Base-by-base conservation (phyloP, 2,329 filamentous ascomycete species). In the Pseudogymnoascus sp. region DNA sequence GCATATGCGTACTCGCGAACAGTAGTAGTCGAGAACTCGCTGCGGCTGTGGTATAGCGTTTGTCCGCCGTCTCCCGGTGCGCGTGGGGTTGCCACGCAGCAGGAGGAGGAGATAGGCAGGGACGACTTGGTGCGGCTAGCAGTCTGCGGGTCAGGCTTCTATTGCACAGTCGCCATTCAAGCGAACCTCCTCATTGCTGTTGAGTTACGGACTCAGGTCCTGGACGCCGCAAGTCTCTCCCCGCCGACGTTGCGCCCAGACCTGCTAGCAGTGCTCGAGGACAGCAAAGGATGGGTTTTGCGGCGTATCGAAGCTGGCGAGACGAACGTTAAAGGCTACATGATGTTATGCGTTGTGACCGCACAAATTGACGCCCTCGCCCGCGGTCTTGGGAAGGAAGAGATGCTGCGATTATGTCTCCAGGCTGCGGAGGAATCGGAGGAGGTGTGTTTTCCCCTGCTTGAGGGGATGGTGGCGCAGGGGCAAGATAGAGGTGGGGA, bases 1-100 rank as follows among this genome's bases (percentile, higher is more conserved):
- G 69, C 74, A 2, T 84, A 79, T 64, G 79, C 80, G 0, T 84
- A 78, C 64, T 83, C 82, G 0, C 72, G 80, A 0, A 80, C 78
- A 47, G 75, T 78, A 0, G 73, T 78, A 0, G 66, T 82, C 5
- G 82, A 85, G 5, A 74, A 75, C 0, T 74, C 79, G 0, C 72
- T 82, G 12, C 80, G 79, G 50, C 69, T 81, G 1, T 83, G 79
- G 77, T 2, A 56, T 33, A 56, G 6, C 11, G 47, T 56, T 10
- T 72, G 69, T 37, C 67, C 75, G 0, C 71, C 72, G 0, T 77
- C 73, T 42, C 76, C 75, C 1, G 61, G 67, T 0, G 63, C 73
- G n/a, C 42, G 66, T 4, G 60, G 67, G 11, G 64, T 50, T 23
- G 63, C 42, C 14, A 35, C 65, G 14, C 23, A 25, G 23, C 2